phyloP scores from a whole-genome alignment of 2,329 filamentous ascomycete genomes.

The Aspergillus sp. region DNA sequence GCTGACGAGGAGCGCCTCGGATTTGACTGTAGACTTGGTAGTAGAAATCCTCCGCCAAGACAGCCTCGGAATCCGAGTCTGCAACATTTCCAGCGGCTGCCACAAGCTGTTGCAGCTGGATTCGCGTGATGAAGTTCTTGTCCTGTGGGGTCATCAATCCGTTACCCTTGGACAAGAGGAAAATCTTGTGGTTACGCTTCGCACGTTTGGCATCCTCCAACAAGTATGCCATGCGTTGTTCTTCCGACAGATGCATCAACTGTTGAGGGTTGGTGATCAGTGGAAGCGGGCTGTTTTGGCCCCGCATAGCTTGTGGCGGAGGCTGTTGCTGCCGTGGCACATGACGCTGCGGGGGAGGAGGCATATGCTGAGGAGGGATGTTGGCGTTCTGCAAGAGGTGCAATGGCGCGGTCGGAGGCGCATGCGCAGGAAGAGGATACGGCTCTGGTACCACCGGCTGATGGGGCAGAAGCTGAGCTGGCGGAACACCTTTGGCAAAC shows the following conservation, averaged over 20 bases:
- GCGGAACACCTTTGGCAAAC: constrained; percentile 28
- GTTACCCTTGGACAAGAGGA: constrained; percentile 86
- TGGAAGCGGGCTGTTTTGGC: constrained; percentile 39
- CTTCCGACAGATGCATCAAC: constrained; percentile 71
- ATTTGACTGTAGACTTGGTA: constrained; percentile 98
- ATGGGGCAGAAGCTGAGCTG: constrained; percentile 32
- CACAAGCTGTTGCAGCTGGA: constrained; percentile 93
- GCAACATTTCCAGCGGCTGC: constrained; percentile 83
- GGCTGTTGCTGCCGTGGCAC: constrained; percentile 31
- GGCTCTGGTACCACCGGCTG: constrained; percentile 39
- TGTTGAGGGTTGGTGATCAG: constrained; percentile 67
- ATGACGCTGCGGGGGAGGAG: constrained; percentile 32
- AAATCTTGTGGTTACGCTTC: constrained; percentile 98
- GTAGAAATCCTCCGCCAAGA: constrained; percentile 91
- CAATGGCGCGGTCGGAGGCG: constrained; percentile 53
- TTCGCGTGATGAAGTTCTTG: constrained; percentile 98
- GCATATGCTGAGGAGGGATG: constrained; percentile 47
- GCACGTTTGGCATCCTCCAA: constrained; percentile 90
- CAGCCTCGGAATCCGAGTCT: constrained; percentile 73
- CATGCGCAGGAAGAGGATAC: constrained; percentile 38
- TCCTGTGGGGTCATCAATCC: constrained; percentile 98
- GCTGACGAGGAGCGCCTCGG: constrained; percentile 79
- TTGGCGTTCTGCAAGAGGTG: constrained; percentile 80
- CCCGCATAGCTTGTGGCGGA: constrained; percentile 28
- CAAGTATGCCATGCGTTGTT: constrained; percentile 77